phyloP scores from a whole-genome alignment of 2,329 filamentous ascomycete genomes.

The Cryphonectria radicalis region DNA sequence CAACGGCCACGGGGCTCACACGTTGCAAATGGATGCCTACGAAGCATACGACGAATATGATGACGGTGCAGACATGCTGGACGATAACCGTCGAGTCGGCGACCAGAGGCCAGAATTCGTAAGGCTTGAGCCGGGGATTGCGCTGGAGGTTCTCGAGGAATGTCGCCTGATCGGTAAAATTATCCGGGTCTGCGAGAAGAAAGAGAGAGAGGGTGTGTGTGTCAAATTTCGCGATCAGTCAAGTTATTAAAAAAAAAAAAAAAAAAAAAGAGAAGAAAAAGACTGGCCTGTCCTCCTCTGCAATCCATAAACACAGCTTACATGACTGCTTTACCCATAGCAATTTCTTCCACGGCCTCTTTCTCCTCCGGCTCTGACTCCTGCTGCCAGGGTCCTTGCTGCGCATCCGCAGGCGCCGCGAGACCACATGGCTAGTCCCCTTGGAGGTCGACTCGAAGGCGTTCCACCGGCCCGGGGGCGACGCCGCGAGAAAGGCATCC shows the following conservation, averaged over 20 bases:
- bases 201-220: neutral
- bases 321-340: constrained; percentile 98
- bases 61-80: constrained; percentile 93
- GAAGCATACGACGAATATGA: constrained; percentile 94
- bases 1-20: constrained; percentile 87
- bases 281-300: neutral
- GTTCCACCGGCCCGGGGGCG: constrained; percentile 60
- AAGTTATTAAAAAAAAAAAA: no score
- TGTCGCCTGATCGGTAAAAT: constrained; percentile 95
- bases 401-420: constrained; percentile 47
- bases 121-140: constrained; percentile 90
- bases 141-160: constrained; percentile 95
- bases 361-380: constrained; percentile 69
- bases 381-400: constrained; percentile 58
- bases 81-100: constrained; percentile 95
- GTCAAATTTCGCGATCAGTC: neutral
- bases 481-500: constrained; percentile 74
- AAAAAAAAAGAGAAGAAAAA: no score
- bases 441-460: constrained; percentile 40
- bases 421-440: constrained; percentile 37
- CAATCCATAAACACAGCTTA: constrained; percentile 46
- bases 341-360: constrained; percentile 88
- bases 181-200: constrained; percentile 76
- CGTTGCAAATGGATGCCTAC: constrained; percentile 85
- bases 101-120: constrained; percentile 97